Evolutionary conservation across 306 rosid species (phyloP).

Genomic region (Amphicarpaea edgeworthii): DNA sequence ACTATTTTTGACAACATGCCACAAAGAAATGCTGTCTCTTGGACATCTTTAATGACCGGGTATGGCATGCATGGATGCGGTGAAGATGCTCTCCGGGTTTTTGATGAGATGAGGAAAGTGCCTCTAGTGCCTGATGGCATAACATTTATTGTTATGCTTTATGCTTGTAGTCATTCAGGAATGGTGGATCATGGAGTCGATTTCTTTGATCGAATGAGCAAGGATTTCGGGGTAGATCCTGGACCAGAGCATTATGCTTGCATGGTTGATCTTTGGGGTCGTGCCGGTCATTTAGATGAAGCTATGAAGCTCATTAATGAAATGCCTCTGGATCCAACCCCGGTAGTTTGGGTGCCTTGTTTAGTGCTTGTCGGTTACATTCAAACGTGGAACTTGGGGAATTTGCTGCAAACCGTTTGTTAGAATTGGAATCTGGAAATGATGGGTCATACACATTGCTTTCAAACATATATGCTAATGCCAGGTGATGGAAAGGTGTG

Average conservation of each 20-base stretch:
- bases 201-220: constrained; percentile 69
- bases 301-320: constrained; percentile 66
- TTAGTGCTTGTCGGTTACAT: constrained; percentile 75
- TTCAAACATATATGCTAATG: constrained; percentile 89
- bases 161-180: constrained; percentile 93
- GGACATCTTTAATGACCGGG: constrained; percentile 85
- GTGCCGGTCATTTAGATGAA: constrained; percentile 73
- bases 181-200: constrained; percentile 71
- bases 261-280: constrained; percentile 89
- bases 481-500: constrained; percentile 85
- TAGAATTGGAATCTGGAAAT: constrained; percentile 60
- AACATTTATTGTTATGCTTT: constrained; percentile 78
- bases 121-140: constrained; percentile 70
- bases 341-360: constrained; percentile 82
- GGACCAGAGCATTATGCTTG: constrained; percentile 87
- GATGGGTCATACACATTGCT: constrained; percentile 85
- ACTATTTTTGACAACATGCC: constrained; percentile 67
- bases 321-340: constrained; percentile 79
- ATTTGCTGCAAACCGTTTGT: constrained; percentile 66
- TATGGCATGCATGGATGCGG: constrained; percentile 92
- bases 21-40: constrained; percentile 72
- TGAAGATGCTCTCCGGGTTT: constrained; percentile 73
- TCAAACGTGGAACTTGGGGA: constrained; percentile 81
- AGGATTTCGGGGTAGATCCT: constrained; percentile 69
- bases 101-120: constrained; percentile 62